Evolutionary conservation across 305 asterid species (phyloP), one percentile per base, ranked within the genome.

Genomic region (Coffea humblotiana): DNA sequence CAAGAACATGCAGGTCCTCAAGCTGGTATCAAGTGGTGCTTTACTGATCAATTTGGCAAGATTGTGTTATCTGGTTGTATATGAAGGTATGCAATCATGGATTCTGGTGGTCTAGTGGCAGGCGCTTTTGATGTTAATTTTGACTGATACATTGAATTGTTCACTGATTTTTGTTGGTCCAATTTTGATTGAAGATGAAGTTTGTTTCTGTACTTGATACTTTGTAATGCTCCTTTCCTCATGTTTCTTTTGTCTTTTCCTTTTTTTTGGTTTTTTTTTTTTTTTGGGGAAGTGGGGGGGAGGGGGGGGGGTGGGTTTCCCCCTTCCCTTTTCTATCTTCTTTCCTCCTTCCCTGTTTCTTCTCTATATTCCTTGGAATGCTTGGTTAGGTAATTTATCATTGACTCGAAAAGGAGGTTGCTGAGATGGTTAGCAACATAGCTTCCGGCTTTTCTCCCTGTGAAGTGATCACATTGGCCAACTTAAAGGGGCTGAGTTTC

Each of bases 371-470:
- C 83, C 83, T 83, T 83, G 66, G 84, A 88, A 71, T 90, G 87
- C 77, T 84, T 90, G 90, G 87, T 80, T 89, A 90, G 96, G 97
- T 80, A 78, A 86, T 87, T 86, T 87, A 89, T 83, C 86, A 94
- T 85, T 71, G 83, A 86, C 79, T 79, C 88, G 83, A 81, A 81
- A 83, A 88, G 80, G 93, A 85, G 87, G 92, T 89, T 86, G 89
- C 92, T 48, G 85, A 84, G 90, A 87, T 81, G 92, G 90, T 86
- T 86, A 87, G 78, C 83, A 67, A 77, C 82, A 85, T 86, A 87
- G 78, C 83, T 67, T 78, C 82, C 52, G 23, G 79, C 78, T 75
- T 82, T 32, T 80, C 84, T 80, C 80, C 82, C 81, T 77, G 81
- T 61, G 73, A 82, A 70, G 79, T 56, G 69, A 69, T 66, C 80